These are phyloP conservation scores for Neckera pumila DNA, from an alignment of 225 moss, liverwort and hornwort species.

Conservation along the genomic window DNA sequence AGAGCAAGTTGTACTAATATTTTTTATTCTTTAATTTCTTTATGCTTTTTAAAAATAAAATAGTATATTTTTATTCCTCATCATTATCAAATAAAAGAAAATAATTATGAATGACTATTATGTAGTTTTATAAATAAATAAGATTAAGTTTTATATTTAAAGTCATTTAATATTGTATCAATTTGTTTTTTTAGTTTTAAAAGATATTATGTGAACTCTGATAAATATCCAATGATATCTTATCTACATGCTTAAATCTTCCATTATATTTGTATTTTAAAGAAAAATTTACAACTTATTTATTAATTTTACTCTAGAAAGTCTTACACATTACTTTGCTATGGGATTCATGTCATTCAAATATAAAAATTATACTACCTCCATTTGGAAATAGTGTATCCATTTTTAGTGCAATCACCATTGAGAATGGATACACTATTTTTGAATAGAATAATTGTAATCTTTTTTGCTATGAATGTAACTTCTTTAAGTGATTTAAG, in stretches of 20 bases:
- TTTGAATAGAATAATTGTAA: no score
- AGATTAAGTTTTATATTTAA: not conserved
- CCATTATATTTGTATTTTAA: not conserved
- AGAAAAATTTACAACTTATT: not conserved
- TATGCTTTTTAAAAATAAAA: rapidly evolving
- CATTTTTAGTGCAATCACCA: not conserved
- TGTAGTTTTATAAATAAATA: not conserved
- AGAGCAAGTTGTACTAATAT: not conserved
- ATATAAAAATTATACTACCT: not conserved
- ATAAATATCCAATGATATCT: not conserved
- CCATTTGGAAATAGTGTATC: no score
- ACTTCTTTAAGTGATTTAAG: not conserved
- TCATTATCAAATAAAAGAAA: not conserved
- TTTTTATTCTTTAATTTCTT: not conserved
- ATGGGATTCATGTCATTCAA: not conserved
- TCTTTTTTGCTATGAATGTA: not conserved
- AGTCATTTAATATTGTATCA: not conserved
- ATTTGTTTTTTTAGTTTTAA: not conserved
- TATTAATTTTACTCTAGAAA: not conserved
- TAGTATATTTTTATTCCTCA: not conserved
- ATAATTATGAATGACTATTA: not conserved
- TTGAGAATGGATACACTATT: no score
- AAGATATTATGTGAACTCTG: not conserved
- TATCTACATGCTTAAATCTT: not conserved
- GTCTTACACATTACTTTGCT: not conserved